A percentile compares a stretch with the other conserved stretches of the same genome.
Conservation (phyloP, 345 rosid genomes). For the Dimocarpus longan region DNA sequence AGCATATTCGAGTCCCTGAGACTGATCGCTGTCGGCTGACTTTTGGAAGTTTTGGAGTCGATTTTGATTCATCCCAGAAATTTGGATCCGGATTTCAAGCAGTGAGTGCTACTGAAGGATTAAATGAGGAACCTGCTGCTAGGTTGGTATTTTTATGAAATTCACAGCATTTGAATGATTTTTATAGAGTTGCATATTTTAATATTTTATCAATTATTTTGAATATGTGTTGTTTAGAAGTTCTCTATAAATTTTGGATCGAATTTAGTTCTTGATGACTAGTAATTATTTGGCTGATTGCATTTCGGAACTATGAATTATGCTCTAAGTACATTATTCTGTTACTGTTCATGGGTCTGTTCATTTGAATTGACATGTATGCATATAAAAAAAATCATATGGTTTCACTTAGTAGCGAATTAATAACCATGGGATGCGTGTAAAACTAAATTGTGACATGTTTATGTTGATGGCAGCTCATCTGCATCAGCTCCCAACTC, state of each 20-base stretch:
- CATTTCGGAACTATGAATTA: not conserved
- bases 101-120: slow-evolving; percentile 46
- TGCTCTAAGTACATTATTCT: not conserved
- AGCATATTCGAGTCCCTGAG: slow-evolving; percentile 83
- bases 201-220: not conserved
- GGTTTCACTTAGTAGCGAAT: not conserved
- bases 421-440: not conserved
- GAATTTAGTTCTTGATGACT: not conserved
- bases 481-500: slow-evolving; percentile 45
- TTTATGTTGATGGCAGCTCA: slow-evolving; percentile 47
- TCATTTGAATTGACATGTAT: slow-evolving; percentile 2
- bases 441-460: slow-evolving; percentile 7
- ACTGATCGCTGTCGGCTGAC: slow-evolving; percentile 71
- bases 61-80: slow-evolving; percentile 48
- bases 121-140: slow-evolving; percentile 48
- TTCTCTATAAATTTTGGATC: not conserved
- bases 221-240: not conserved
- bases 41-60: slow-evolving; percentile 84
- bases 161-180: slow-evolving; percentile 6
- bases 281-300: not conserved
- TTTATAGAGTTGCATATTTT: not conserved
- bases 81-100: slow-evolving; percentile 39
- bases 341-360: not conserved
- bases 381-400: too few species aligned
- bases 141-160: slow-evolving; percentile 45